Evolutionary conservation across 139 green algal species (phyloP), one percentile per base, ranked within the genome.

Genomic region (Volvox africanus): DNA sequence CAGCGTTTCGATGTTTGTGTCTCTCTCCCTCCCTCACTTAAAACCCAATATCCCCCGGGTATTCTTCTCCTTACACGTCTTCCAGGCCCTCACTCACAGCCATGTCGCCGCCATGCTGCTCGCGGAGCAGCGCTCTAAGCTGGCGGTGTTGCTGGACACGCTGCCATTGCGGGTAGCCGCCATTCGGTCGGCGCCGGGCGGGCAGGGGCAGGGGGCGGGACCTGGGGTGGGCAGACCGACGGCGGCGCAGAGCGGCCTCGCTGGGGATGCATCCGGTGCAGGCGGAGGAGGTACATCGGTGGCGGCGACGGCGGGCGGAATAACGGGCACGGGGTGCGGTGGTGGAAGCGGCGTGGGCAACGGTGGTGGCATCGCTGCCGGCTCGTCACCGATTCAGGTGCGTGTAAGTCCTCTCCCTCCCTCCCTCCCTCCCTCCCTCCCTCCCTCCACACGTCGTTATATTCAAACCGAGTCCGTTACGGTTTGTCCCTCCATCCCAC

Each of bases 81-180:
- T 36, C 26, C 62, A 88, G 82, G 82, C 82, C 0, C 83, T 89
- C 19, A 89, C 71, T 11, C 71, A 73, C 71, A 89, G 85, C 85
- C 85, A 89, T 55, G 71, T 89, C 30, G 44, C 71, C n/a, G 69
- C 85, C 71, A 89, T 89, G 61, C 92, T 95, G 68, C 84, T 78
- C 18, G 71, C 87, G 0, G 94, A 96, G 87, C 93, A 95, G 93
- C 89, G 92, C 26, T 33, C 33, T n/a, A 87, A 92, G 71, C 68
- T 95, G 61, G 69, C 82, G 26, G 79, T 89, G 44, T 91, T 94
- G 30, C 92, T 94, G 77, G 91, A 95, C 35, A 93, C 95, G 33
- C 78, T 96, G 69, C 93, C 94, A n/a, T 82, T 96, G 67, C 50
- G 88, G 19, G 77, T 94, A 61, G 81, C 86, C 20, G 77, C 76